Base-by-base conservation (phyloP, 345 rosid species). In the Hypericum perforatum region DNA sequence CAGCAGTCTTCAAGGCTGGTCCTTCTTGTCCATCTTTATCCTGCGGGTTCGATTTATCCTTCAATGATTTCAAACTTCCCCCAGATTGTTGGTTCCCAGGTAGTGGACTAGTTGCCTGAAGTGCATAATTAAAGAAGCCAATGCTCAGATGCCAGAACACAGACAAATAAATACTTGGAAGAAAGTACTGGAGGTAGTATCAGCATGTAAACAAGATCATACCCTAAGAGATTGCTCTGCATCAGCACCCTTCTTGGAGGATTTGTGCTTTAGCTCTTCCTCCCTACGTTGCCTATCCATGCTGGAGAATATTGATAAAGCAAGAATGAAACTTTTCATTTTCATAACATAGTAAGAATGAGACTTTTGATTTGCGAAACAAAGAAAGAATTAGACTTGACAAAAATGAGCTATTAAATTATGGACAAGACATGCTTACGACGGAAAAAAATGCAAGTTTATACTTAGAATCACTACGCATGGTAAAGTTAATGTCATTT, bases 271-370 rank as follows among this genome's bases (percentile, higher is more conserved):
- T 54, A 80, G 65, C 63, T 94, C 99, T 54, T 94, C 99, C 79
- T 94, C 99, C 0, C 97, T 85, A 8, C 97, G 95, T 55, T 86
- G 99, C 62, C 95, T 76, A 61, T 94, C 99, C 95, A 89, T 81
- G 70, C 99, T 94, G 22, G 15, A 45, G 15, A 9, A 43, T 11
- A 49, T 36, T 12, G 37, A 41, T 22, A 22, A 22, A 22, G 32
- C 32, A 22, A 22, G 32, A 22, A 22, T 22, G 32, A 22, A 4
- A 22, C 32, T 22, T 22, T 22, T 22, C 32, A 22, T 22, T n/a
- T n/a, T n/a, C n/a, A n/a, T n/a, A n/a, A n/a, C n/a, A n/a, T n/a
- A 22, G 32, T 4, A 22, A 22, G 32, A 22, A 22, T 22, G 32
- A 22, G 32, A 22, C 32, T 22, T n/a, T 22, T 22, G 2, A 22